Evolutionary conservation across 805 yeast genomes (phyloP).

Genomic region (Isabelozyma heimii): DNA sequence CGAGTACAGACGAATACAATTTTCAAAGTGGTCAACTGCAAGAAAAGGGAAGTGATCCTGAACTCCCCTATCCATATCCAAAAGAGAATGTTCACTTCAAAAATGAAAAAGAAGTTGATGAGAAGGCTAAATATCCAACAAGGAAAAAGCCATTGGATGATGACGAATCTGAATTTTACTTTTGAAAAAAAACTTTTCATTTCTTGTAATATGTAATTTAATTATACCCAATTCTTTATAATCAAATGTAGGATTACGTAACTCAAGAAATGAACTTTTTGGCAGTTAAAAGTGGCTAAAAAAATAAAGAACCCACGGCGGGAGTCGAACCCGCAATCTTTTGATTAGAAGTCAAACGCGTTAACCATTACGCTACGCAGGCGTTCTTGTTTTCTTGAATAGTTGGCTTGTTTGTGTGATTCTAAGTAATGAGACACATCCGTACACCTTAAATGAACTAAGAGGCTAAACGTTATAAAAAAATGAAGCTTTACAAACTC

Average conservation of each 20-base stretch:
- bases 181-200: neutral
- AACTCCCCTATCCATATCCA: neutral
- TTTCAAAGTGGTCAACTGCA: neutral
- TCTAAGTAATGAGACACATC: neutral
- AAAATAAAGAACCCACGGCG: conserved; percentile 33
- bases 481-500: no score
- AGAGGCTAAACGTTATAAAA: no score
- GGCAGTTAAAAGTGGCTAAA: neutral
- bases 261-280: no score
- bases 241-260: no score
- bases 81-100: neutral
- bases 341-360: conserved; percentile 68
- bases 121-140: neutral
- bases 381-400: conserved; percentile 17
- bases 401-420: neutral
- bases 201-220: no score
- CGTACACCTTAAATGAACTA: no score
- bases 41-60: neutral
- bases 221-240: no score
- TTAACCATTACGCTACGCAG: conserved; percentile 66
- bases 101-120: neutral
- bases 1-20: neutral
- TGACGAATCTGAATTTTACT: neutral
- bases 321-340: conserved; percentile 66
- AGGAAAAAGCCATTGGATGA: neutral